Evolutionary conservation across 78 protist species (phyloP).

Genomic region (Speleostelium caveatum): DNA sequence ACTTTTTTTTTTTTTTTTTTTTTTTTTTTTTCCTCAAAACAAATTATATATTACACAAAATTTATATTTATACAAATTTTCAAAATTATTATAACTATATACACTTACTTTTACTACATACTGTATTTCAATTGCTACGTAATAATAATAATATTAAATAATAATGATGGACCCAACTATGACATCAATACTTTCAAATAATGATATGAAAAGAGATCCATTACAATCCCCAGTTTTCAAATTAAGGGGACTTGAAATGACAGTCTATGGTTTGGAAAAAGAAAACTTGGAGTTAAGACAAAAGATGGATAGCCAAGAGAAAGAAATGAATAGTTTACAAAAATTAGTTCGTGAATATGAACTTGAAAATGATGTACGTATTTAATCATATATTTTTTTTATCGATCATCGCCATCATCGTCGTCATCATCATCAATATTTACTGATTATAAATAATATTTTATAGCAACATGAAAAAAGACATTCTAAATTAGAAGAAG

Average conservation of each 20-base stretch:
- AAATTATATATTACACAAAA: too few relatives aligned
- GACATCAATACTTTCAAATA: not conserved
- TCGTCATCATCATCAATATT: not conserved
- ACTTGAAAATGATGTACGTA: conserved; percentile 46
- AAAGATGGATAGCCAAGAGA: conserved; percentile 30
- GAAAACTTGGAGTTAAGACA: conserved; percentile 70
- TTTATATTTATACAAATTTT: not conserved
- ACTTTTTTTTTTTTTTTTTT: not conserved
- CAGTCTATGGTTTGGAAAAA: conserved; percentile 63
- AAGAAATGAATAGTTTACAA: conserved; percentile 11
- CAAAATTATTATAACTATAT: too few relatives aligned
- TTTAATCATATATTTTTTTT: not conserved
- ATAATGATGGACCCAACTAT: not conserved
- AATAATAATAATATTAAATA: too few relatives aligned
- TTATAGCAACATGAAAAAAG: conserved; percentile 56
- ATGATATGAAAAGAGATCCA: conserved; percentile 30
- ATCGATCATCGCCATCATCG: too few relatives aligned
- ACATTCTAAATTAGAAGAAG: conserved; percentile 73
- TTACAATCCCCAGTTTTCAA: conserved; percentile 68
- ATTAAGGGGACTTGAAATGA: conserved; percentile 48
- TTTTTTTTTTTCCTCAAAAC: too few relatives aligned
- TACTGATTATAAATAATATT: not conserved
- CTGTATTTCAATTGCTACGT: too few relatives aligned
- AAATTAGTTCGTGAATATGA: conserved; percentile 40
- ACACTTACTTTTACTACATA: not conserved